Percentiles rank a stretch among this genome's conserved stretches.
Conservation (phyloP, 1,284 basidiomycete species). For the Baeospora myosura region DNA sequence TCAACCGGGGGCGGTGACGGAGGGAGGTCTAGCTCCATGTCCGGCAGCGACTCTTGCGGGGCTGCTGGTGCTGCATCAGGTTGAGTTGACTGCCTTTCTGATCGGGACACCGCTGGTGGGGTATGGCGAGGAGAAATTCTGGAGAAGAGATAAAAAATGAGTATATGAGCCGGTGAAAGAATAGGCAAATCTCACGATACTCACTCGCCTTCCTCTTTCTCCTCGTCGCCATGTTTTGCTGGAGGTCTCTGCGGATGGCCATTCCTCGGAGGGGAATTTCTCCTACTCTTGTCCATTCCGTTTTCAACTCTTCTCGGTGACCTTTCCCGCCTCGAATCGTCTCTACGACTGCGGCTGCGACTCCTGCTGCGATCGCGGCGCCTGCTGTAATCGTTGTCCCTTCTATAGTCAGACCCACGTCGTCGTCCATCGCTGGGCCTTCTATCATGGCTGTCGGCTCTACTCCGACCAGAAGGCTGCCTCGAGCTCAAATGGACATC, state of each 20-base stretch:
- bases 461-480: constrained; percentile 24
- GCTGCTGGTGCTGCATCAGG: constrained; percentile 17
- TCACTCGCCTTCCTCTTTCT: constrained; percentile 76
- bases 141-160: constrained; percentile 10
- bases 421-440: constrained; percentile 25
- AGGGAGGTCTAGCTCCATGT: constrained; percentile 54
- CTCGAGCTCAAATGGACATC: constrained; percentile 57
- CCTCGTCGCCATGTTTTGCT: constrained; percentile 47
- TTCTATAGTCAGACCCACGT: constrained; percentile 10
- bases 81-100: constrained; percentile 13
- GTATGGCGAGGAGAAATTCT: constrained; percentile 58
- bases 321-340: neutral
- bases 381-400: constrained; percentile 2
- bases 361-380: neutral
- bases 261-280: neutral
- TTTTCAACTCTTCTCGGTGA: neutral
- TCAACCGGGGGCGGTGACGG: constrained; percentile 59
- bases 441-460: constrained; percentile 30
- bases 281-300: neutral
- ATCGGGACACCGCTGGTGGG: constrained; percentile 21
- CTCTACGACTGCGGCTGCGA: neutral
- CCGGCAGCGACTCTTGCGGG: constrained; percentile 20
- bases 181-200: constrained; percentile 30
- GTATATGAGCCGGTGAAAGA: no score
- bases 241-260: neutral